These are phyloP conservation scores for Colletotrichum filicis DNA, from an alignment of 2,329 filamentous ascomycete species.

Conservation along the genomic window DNA sequence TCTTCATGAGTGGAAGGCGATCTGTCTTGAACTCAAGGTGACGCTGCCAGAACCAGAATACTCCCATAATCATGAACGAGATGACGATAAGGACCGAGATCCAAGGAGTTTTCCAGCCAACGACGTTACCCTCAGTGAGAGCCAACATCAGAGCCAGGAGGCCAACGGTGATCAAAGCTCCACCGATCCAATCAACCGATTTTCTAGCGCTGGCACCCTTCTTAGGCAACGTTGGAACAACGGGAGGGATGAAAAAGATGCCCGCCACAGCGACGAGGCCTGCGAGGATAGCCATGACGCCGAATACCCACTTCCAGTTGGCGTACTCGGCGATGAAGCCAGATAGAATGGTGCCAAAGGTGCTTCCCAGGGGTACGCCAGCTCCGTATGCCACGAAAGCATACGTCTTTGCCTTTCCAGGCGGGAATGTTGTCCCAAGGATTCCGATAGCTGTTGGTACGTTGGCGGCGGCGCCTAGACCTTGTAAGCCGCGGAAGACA, in stretches of 20 bases:
- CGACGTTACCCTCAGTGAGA: conserved; percentile 75
- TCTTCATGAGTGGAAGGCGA: conserved; percentile 71
- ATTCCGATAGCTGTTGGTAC: conserved; percentile 79
- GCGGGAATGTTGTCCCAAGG: conserved; percentile 73
- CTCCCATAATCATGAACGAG: conserved; percentile 63
- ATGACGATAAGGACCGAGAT: conserved; percentile 69
- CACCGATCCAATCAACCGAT: conserved; percentile 75
- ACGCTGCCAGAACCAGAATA: conserved; percentile 71
- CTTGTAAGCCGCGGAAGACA: conserved; percentile 73
- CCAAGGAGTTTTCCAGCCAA: conserved; percentile 74
- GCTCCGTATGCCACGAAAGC: conserved; percentile 74
- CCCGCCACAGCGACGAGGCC: conserved; percentile 66
- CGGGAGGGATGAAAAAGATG: conserved; percentile 68
- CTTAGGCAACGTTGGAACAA: conserved; percentile 47
- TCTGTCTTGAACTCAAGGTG: conserved; percentile 64
- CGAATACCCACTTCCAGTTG: conserved; percentile 76
- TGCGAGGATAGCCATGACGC: conserved; percentile 70
- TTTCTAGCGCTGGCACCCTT: conserved; percentile 48
- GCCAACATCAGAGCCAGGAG: conserved; percentile 73
- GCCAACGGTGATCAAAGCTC: conserved; percentile 69
- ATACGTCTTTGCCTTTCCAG: conserved; percentile 76
- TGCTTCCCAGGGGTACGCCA: conserved; percentile 71
- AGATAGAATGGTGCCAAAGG: conserved; percentile 73
- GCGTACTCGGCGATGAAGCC: conserved; percentile 72
- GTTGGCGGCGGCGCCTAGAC: conserved; percentile 75